These are phyloP conservation scores for Bassia scoparia DNA, from an alignment of 148 eudicot species.

Conservation along the genomic window DNA sequence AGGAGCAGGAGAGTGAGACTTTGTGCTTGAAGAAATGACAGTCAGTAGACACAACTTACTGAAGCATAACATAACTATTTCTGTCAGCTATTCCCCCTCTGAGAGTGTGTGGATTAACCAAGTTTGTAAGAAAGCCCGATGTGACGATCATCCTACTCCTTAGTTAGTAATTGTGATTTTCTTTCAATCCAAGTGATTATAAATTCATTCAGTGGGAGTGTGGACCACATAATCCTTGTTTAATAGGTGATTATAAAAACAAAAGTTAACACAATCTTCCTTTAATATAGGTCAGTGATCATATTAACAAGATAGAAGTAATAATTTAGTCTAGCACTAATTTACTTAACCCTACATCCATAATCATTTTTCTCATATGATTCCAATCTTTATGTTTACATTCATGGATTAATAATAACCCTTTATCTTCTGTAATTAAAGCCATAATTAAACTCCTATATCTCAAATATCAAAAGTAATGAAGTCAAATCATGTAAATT, in stretches of 20 bases:
- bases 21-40: neutral
- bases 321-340: neutral
- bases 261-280: neutral
- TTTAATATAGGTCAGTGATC: constrained; percentile 7
- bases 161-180: constrained; percentile 10
- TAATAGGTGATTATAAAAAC: constrained; percentile 12
- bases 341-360: neutral
- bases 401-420: neutral
- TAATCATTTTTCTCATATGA: constrained; percentile 11
- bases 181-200: constrained; percentile 6
- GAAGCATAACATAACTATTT: constrained; percentile 18
- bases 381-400: neutral
- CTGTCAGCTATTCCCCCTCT: constrained; percentile 1
- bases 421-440: neutral
- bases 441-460: neutral
- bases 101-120: neutral
- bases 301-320: neutral
- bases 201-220: neutral
- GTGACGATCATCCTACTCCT: constrained; percentile 26
- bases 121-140: constrained; percentile 24
- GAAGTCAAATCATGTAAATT: neutral
- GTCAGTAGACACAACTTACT: constrained; percentile 4
- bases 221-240: constrained; percentile 17
- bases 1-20: neutral
- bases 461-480: neutral